Percentiles rank a stretch among this genome's conserved stretches.
These are phyloP conservation scores for Carex littledalei DNA, from an alignment of 176 grass and related monocot genomes.

Conservation along the genomic window DNA sequence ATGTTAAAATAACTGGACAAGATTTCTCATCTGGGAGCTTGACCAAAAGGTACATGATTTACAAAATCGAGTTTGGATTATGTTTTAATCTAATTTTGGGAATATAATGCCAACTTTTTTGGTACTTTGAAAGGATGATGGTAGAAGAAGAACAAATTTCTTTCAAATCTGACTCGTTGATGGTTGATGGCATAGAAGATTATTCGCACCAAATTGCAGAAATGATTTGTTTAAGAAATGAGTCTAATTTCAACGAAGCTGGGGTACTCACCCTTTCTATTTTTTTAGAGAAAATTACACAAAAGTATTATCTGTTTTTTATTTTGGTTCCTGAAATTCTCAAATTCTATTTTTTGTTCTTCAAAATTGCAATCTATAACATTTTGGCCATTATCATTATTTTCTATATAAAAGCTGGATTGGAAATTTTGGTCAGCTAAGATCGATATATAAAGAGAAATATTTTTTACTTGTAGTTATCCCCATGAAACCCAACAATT, in stretches of 20 bases:
- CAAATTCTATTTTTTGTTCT: neutral
- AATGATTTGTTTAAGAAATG: conserved; percentile 85
- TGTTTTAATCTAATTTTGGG: neutral
- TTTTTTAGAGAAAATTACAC: neutral
- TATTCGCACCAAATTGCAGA: conserved; percentile 88
- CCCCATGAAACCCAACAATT: neutral
- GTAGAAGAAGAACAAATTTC: conserved; percentile 98
- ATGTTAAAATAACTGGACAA: conserved; percentile 78
- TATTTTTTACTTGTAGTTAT: neutral
- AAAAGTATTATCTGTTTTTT: neutral
- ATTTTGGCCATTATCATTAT: neutral
- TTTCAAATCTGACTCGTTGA: conserved; percentile 62
- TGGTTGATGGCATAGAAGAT: conserved; percentile 88
- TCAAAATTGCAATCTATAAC: neutral
- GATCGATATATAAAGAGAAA: neutral
- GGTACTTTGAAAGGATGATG: conserved; percentile 70
- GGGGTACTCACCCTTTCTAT: conserved; percentile 39
- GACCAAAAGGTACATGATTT: conserved; percentile 57
- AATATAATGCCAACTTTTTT: conserved; percentile 10
- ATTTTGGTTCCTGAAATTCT: neutral
- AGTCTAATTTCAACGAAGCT: conserved; percentile 87
- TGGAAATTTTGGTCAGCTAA: neutral
- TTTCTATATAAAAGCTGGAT: neutral
- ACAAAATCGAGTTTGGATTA: neutral
- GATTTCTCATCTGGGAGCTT: conserved; percentile 96